Conservation (phyloP, 495 filamentous ascomycete species). For the Xylaria acuta region DNA sequence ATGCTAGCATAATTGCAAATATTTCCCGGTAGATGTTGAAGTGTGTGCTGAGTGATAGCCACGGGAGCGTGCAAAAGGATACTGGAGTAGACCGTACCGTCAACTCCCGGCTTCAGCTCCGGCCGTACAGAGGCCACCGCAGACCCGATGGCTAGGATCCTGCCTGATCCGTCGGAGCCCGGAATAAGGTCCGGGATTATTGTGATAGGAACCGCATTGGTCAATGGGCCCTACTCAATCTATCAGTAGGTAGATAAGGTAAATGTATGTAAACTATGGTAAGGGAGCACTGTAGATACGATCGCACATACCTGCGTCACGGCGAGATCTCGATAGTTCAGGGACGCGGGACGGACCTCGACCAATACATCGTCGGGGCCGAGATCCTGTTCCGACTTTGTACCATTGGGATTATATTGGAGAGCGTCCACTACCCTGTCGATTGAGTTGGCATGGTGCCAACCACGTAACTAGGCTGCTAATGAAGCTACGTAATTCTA, state of each 20-base stretch:
- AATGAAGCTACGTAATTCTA: neutral
- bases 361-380: slow-evolving; percentile 74
- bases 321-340: slow-evolving; percentile 81
- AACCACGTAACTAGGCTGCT: neutral
- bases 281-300: neutral
- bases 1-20: neutral
- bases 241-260: neutral
- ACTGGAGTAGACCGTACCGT: neutral
- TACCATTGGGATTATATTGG: neutral
- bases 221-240: neutral
- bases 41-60: neutral
- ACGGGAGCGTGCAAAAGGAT: neutral
- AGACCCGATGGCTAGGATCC: slow-evolving; percentile 67
- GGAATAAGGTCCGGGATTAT: slow-evolving; percentile 58
- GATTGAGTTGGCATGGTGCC: neutral
- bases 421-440: slow-evolving; percentile 10
- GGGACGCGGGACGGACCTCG: slow-evolving; percentile 70
- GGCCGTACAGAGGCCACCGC: slow-evolving; percentile 52
- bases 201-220: slow-evolving; percentile 66
- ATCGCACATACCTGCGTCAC: slow-evolving; percentile 56
- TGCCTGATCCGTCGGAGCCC: slow-evolving; percentile 75
- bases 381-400: slow-evolving; percentile 30
- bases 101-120: slow-evolving; percentile 2
- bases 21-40: neutral
- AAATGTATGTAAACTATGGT: neutral